phyloP scores from a whole-genome alignment of 805 yeast species.

The Candida coquimbonensis region DNA sequence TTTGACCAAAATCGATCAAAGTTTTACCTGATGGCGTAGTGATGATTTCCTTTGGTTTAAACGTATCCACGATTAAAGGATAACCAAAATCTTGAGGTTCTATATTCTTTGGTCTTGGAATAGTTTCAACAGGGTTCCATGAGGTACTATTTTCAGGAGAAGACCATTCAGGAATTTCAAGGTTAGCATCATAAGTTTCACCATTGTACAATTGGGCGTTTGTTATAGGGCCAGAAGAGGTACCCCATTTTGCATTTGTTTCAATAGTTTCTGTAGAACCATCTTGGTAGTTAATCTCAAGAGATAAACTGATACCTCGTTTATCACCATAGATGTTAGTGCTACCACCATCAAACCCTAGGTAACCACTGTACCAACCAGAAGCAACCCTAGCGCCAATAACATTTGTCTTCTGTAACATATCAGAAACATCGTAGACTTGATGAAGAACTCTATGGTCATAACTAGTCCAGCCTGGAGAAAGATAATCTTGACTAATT shows the following conservation, averaged over 20 bases:
- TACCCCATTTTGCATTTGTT: conserved; percentile 10
- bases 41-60: conserved; percentile 8
- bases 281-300: conserved; percentile 8
- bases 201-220: conserved; percentile 14
- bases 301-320: conserved; percentile 9
- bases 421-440: conserved; percentile 9
- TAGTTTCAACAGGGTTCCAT: conserved; percentile 6
- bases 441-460: conserved; percentile 15
- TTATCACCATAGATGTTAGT: conserved; percentile 11
- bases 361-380: conserved; percentile 14
- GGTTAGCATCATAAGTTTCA: conserved; percentile 11
- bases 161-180: conserved; percentile 11
- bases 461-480: conserved; percentile 15
- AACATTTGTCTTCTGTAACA: conserved; percentile 3
- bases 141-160: not conserved
- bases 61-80: conserved; percentile 5
- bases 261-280: conserved; percentile 7
- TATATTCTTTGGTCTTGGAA: conserved; percentile 7
- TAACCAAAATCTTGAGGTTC: conserved; percentile 12
- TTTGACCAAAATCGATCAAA: conserved; percentile 12
- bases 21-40: conserved; percentile 8
- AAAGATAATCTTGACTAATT: conserved; percentile 8
- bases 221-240: conserved; percentile 9
- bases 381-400: conserved; percentile 14
- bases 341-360: conserved; percentile 14